Evolutionary conservation across 2,329 filamentous ascomycete species (phyloP), one percentile per base, ranked within the genome.

Genomic region (Aphanocladium album): DNA sequence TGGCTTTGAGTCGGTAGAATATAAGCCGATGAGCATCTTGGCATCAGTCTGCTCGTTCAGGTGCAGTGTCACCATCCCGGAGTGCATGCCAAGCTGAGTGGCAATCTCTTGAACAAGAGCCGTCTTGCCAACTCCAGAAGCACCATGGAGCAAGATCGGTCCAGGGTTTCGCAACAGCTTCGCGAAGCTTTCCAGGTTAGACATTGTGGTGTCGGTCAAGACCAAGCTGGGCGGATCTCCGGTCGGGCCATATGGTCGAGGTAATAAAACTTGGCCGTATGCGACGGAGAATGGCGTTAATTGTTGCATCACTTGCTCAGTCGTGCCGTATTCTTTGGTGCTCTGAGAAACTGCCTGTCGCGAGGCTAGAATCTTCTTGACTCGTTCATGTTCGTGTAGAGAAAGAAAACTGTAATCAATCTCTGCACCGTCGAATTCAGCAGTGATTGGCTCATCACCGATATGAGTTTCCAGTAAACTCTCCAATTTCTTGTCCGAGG

Each of bases 1-100:
- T 1, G 92, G 93, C 63, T 88, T 89, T 17, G 89, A 85, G 61
- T 92, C 93, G 23, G 92, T 95, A 1, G 93, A 90, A 74, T 99
- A 98, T 71, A 98, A 86, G 3, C 95, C 95, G 64, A 99, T 86
- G 45, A 99, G 84, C 78, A 96, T 90, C 74, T 99, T 99, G 0
- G 93, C 93, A 74, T 99, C 95, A 2, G 93, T 98, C 74, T 99
- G 96, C 74, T 98, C 95, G 71, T 99, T 99, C 37, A 99, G 80
- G 74, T 99, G 93, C 33, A 99, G 80, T 3, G 93, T 98, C 57
- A 99, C 89, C 86, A 99, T 92, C 62, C 84, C 85, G 6, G 87
- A 83, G 23, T 90, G 84, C 74, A 91, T 91, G 63, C 89, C 90
- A 60, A 98, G 83, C 66, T 89, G 84, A 67, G 84, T 85, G 25